These are phyloP conservation scores for Gardenia jasminoides DNA, from an alignment of 257 asterid species.

Conservation along the genomic window DNA sequence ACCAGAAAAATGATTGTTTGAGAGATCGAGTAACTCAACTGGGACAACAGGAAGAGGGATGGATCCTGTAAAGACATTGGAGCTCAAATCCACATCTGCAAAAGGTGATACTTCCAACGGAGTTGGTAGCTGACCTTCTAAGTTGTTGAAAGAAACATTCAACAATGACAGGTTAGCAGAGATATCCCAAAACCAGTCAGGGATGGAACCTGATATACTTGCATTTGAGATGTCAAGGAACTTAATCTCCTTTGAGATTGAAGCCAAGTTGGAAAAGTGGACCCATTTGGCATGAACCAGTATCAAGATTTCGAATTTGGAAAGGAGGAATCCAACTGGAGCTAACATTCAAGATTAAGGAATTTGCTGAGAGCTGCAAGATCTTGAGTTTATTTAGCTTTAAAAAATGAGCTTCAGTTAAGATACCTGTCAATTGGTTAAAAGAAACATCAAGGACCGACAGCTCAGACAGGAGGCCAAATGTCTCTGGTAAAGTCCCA, in stretches of 20 bases:
- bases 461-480: constrained; percentile 39
- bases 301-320: constrained; percentile 38
- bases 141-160: constrained; percentile 46
- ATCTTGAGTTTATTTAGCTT: constrained; percentile 26
- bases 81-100: constrained; percentile 52
- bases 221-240: constrained; percentile 49
- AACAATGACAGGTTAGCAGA: constrained; percentile 44
- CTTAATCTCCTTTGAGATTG: constrained; percentile 37
- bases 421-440: constrained; percentile 35
- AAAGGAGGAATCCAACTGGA: constrained; percentile 49
- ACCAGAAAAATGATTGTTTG: constrained; percentile 44
- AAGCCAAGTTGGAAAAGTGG: constrained; percentile 54
- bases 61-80: constrained; percentile 40
- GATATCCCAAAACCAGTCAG: constrained; percentile 56
- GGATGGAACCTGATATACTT: constrained; percentile 45
- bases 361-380: constrained; percentile 33
- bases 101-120: constrained; percentile 32
- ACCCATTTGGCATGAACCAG: constrained; percentile 46
- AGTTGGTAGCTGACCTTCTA: constrained; percentile 42
- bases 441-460: constrained; percentile 38
- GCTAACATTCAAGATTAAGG: constrained; percentile 36
- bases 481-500: constrained; percentile 40
- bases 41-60: constrained; percentile 40
- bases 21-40: constrained; percentile 49
- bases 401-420: constrained; percentile 41